Percentiles rank a stretch among this genome's conserved stretches.
Conservation (phyloP, 495 filamentous ascomycete species). For the Physcia stellaris region DNA sequence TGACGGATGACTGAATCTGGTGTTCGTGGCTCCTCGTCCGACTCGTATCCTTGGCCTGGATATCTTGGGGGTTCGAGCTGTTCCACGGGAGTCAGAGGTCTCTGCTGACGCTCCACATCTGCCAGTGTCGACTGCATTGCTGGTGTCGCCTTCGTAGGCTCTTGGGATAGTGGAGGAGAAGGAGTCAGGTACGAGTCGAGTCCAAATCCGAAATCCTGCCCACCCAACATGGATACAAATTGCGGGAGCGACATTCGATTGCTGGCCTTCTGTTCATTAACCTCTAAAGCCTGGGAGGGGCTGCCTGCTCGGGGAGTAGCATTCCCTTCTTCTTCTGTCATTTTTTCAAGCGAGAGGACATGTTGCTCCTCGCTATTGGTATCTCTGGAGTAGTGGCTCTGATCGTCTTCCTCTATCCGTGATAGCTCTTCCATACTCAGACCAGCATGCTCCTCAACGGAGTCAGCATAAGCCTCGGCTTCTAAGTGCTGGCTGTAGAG, state of each 20-base stretch:
- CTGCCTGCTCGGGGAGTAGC: slow-evolving; percentile 20
- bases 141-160: slow-evolving; percentile 6
- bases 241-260: slow-evolving; percentile 29
- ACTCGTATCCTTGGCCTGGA: slow-evolving; percentile 28
- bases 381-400: slow-evolving; percentile 34
- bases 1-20: slow-evolving; percentile 92
- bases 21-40: slow-evolving; percentile 57
- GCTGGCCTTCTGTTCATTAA: slow-evolving; percentile 5
- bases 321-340: slow-evolving; percentile 16
- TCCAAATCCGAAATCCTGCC: slow-evolving; percentile 33
- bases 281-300: slow-evolving; percentile 1
- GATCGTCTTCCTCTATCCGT: slow-evolving; percentile 29
- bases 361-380: slow-evolving; percentile 3
- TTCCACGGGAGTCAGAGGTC: slow-evolving; percentile 52
- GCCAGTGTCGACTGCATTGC: slow-evolving; percentile 12
- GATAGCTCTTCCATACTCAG: slow-evolving; percentile 29
- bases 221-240: slow-evolving; percentile 30
- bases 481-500: slow-evolving; percentile 22
- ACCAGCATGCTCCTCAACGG: slow-evolving; percentile 34
- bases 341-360: slow-evolving; percentile 15
- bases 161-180: slow-evolving; percentile 27
- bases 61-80: slow-evolving; percentile 35
- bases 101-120: slow-evolving; percentile 35
- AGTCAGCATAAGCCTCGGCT: slow-evolving; percentile 31
- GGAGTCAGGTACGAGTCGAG: slow-evolving; percentile 38